A percentile compares a stretch with the other conserved stretches of the same genome.
These are phyloP conservation scores for Evernia prunastri DNA, from an alignment of 495 filamentous ascomycete species.

Conservation along the genomic window DNA sequence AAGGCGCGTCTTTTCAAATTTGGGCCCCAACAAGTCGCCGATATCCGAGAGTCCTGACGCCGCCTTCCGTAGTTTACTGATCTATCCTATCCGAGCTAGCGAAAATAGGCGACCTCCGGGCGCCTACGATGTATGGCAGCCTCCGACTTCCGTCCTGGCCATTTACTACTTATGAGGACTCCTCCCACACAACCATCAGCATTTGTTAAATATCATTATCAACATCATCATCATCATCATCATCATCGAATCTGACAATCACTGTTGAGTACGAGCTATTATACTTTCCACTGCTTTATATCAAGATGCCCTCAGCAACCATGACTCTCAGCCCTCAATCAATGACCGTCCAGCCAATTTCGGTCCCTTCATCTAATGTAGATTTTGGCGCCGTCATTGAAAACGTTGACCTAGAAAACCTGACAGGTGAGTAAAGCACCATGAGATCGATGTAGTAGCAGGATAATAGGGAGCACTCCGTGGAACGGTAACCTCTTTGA, in stretches of 20 bases:
- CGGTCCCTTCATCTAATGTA: slow-evolving; percentile 38
- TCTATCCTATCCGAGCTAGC: too few relatives aligned
- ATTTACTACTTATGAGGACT: background rate
- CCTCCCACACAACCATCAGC: background rate
- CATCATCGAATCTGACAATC: background rate
- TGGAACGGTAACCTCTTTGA: slow-evolving; percentile 50
- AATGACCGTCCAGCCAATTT: slow-evolving; percentile 24
- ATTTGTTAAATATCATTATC: background rate
- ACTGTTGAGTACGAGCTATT: background rate
- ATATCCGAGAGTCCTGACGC: background rate
- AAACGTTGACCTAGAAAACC: slow-evolving; percentile 51
- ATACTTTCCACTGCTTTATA: background rate
- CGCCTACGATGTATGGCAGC: background rate
- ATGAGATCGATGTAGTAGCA: slow-evolving; percentile 13
- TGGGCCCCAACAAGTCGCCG: too few relatives aligned
- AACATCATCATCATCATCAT: background rate
- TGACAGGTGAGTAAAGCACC: slow-evolving; percentile 39
- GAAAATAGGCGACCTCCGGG: background rate
- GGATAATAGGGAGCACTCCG: slow-evolving; percentile 43
- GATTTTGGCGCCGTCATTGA: slow-evolving; percentile 54
- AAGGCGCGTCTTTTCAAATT: too few relatives aligned
- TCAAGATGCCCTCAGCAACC: background rate
- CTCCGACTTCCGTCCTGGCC: background rate
- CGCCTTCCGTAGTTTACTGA: background rate
- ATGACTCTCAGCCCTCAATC: slow-evolving; percentile 2